Evolutionary conservation across 2,329 filamentous ascomycete species (phyloP).

Genomic region (Phialocephala subalpina): DNA sequence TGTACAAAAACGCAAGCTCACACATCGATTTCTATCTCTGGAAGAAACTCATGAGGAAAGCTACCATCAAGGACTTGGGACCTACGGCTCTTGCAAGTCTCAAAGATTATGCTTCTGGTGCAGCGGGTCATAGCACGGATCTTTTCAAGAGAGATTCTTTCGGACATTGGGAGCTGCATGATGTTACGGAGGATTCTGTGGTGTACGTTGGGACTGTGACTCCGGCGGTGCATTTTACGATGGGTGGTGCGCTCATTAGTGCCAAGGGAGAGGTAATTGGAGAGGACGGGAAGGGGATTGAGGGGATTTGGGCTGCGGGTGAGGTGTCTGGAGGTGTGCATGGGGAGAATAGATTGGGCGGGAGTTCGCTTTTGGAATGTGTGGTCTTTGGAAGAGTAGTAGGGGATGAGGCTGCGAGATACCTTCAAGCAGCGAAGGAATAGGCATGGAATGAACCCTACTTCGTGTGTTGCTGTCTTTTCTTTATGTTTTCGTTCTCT

Average conservation of each 20-base stretch:
- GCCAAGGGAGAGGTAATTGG: slow-evolving; percentile 59
- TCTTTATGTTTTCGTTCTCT: too few relatives aligned
- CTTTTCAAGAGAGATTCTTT: slow-evolving; percentile 58
- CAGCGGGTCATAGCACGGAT: slow-evolving; percentile 50
- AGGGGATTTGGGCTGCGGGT: slow-evolving; percentile 68
- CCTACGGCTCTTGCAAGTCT: slow-evolving; percentile 51
- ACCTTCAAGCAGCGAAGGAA: neutral
- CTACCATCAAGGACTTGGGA: slow-evolving; percentile 59
- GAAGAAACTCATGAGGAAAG: slow-evolving; percentile 67
- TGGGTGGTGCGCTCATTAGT: slow-evolving; percentile 69
- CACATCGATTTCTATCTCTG: slow-evolving; percentile 70
- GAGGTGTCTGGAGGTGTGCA: slow-evolving; percentile 72
- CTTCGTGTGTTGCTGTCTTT: too few relatives aligned
- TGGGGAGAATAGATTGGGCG: slow-evolving; percentile 68
- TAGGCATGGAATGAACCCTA: too few relatives aligned
- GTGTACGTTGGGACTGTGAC: slow-evolving; percentile 68
- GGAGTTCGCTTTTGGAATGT: slow-evolving; percentile 68
- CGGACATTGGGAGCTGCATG: slow-evolving; percentile 63
- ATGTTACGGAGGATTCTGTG: slow-evolving; percentile 57
- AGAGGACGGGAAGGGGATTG: slow-evolving; percentile 49
- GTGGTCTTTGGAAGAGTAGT: slow-evolving; percentile 69
- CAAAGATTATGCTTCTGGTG: slow-evolving; percentile 56
- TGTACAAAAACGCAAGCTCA: slow-evolving; percentile 57
- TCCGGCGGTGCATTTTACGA: slow-evolving; percentile 71
- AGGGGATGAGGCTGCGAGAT: slow-evolving; percentile 46